phyloP scores from a whole-genome alignment of 2,329 filamentous ascomycete genomes.

The Talaromyces amestolkiae region DNA sequence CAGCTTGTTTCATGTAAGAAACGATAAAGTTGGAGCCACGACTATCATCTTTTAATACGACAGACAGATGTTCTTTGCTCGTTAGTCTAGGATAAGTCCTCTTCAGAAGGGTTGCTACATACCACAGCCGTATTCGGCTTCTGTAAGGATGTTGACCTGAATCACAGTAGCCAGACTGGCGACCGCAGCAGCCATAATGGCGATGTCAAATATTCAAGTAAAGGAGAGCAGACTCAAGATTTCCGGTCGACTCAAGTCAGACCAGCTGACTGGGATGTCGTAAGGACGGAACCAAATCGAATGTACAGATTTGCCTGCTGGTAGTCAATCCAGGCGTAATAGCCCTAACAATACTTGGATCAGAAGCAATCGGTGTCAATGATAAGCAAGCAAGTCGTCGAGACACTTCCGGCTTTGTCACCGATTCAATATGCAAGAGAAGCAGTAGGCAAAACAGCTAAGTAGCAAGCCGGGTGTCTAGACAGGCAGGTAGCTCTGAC shows the following conservation, averaged over 20 bases:
- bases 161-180: constrained; percentile 33
- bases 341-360: background rate
- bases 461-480: too few relatives aligned
- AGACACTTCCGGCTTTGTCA: background rate
- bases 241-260: background rate
- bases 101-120: constrained; percentile 22
- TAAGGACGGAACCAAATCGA: background rate
- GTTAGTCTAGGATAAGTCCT: constrained; percentile 22
- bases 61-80: constrained; percentile 39
- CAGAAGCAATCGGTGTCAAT: background rate
- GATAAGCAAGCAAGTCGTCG: background rate
- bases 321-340: background rate
- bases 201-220: background rate
- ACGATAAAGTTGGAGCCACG: constrained; percentile 14
- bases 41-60: constrained; percentile 29
- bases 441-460: background rate
- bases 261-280: constrained; percentile 1
- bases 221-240: background rate
- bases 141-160: constrained; percentile 34
- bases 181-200: constrained; percentile 13
- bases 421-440: background rate
- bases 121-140: constrained; percentile 44
- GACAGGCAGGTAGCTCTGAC: background rate
- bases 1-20: constrained; percentile 18
- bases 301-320: background rate